A percentile compares a stretch with the other conserved stretches of the same genome.
Conservation (phyloP, 202 grass and related monocot species). For the Bolboschoenoplectus hybrid region DNA sequence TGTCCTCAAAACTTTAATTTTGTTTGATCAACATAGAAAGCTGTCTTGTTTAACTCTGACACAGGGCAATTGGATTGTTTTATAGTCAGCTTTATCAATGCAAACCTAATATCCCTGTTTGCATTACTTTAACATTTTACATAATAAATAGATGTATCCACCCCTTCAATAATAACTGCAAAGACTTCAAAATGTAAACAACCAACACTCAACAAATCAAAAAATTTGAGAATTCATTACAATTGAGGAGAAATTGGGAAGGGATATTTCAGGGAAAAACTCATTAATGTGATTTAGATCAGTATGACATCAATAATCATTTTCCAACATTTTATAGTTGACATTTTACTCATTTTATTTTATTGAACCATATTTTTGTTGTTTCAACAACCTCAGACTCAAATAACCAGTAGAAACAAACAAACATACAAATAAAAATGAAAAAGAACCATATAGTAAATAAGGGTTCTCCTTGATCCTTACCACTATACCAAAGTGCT, state of each 20-base stretch:
- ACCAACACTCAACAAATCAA: conserved; percentile 8
- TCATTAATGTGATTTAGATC: conserved; percentile 5
- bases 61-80: background rate
- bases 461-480: conserved; percentile 39
- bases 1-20: background rate
- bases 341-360: background rate
- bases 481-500: conserved; percentile 99
- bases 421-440: conserved; percentile 11
- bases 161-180: background rate
- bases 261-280: background rate
- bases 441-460: background rate
- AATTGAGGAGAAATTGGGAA: background rate
- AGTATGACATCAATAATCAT: background rate
- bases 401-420: conserved; percentile 1
- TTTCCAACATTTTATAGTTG: background rate
- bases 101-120: background rate
- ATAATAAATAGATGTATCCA: background rate
- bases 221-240: background rate
- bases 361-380: background rate
- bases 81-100: background rate
- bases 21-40: background rate
- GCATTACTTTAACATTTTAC: background rate
- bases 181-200: background rate
- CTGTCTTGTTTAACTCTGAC: background rate
- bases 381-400: background rate